phyloP scores from a whole-genome alignment of 768 basidiomycete genomes.

The Brasilioporus rufonigricans region DNA sequence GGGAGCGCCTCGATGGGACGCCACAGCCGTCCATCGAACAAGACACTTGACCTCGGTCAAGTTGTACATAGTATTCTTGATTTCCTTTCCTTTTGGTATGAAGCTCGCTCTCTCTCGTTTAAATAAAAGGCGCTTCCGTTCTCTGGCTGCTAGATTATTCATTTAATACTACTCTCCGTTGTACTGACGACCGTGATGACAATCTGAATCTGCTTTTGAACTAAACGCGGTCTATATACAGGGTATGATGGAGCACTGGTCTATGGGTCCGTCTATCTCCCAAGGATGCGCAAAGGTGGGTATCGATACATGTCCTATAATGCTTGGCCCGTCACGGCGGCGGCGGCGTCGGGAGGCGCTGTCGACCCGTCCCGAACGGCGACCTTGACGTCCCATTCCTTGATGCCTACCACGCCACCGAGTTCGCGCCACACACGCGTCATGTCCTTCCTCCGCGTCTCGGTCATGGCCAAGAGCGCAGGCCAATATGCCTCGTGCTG shows the following conservation, averaged over 20 bases:
- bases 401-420: slow-evolving; percentile 68
- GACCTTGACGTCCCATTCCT: slow-evolving; percentile 77
- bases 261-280: no score
- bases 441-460: slow-evolving; percentile 47
- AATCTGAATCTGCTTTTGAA: slow-evolving; percentile 8
- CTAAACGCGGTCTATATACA: not conserved
- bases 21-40: slow-evolving; percentile 35
- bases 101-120: slow-evolving; percentile 10
- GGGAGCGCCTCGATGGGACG: slow-evolving; percentile 46
- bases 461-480: slow-evolving; percentile 53
- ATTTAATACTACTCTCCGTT: slow-evolving; percentile 17
- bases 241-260: not conserved
- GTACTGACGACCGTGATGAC: slow-evolving; percentile 28
- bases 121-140: not conserved
- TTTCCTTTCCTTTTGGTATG: not conserved
- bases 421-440: slow-evolving; percentile 62
- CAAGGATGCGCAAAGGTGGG: not conserved
- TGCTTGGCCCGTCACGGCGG: slow-evolving; percentile 5
- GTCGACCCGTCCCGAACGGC: slow-evolving; percentile 17
- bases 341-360: not conserved
- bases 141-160: slow-evolving; percentile 24
- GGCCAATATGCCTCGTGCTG: slow-evolving; percentile 77
- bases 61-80: slow-evolving; percentile 12
- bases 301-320: not conserved
- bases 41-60: slow-evolving; percentile 10